Evolutionary conservation across 2,329 filamentous ascomycete species (phyloP).

Genomic region (Neopestalotiopsis rosae): DNA sequence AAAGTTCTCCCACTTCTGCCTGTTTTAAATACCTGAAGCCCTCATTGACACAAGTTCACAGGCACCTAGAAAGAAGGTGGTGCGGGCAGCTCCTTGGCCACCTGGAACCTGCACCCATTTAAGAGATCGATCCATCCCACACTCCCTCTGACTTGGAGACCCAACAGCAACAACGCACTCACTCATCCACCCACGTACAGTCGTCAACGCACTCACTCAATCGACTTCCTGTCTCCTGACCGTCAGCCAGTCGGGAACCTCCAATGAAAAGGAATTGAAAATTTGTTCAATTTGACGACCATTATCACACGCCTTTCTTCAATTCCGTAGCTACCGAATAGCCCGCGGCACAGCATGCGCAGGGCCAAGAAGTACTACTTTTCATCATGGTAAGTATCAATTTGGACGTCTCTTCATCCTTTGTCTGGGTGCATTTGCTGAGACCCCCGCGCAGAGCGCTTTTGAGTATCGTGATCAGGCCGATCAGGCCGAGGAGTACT

Average conservation of each 20-base stretch:
- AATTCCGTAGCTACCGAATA: neutral
- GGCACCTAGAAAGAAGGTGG: neutral
- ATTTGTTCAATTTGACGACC: too few species aligned
- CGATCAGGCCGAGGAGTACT: conserved; percentile 53
- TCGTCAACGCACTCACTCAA: neutral
- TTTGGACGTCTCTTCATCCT: neutral
- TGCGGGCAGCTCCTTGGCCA: neutral
- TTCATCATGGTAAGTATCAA: conserved; percentile 4
- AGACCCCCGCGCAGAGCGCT: conserved; percentile 29
- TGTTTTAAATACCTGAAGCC: neutral
- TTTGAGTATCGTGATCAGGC: conserved; percentile 60
- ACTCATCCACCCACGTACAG: neutral
- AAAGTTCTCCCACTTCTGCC: neutral
- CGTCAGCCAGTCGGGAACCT: too few species aligned
- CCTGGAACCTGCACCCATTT: neutral
- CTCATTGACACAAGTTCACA: neutral
- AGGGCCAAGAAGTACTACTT: neutral
- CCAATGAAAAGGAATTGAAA: too few species aligned
- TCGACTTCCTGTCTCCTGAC: neutral
- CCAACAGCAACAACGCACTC: neutral
- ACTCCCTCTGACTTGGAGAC: too few species aligned
- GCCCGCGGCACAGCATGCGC: neutral
- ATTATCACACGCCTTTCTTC: too few species aligned
- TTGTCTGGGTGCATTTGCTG: neutral
- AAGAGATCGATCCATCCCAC: too few species aligned